Base-by-base conservation (phyloP, 768 basidiomycete genomes). In the Saitozyma sp. region DNA sequence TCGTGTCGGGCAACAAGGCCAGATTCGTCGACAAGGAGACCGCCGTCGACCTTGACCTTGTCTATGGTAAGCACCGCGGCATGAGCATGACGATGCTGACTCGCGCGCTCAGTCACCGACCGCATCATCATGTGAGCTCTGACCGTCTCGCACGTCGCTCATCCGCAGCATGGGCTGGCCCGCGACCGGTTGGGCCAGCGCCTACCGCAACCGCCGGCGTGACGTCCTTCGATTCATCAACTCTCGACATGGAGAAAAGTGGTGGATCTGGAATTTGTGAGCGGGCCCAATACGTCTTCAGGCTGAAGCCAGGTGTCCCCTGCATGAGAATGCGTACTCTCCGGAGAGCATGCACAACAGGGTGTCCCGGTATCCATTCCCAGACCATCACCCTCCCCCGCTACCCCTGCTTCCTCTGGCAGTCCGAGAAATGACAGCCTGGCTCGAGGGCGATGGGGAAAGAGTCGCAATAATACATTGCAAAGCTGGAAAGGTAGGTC, bases 321-420 rank as follows among this genome's bases (percentile, higher is more conserved):
- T 87, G 8, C 83, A 82, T 65, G 92, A 93, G 78, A 93, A 93
- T 74, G 84, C 86, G 7, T 95, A 95, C 77, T 84, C 86, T 3
- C 81, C 87, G 2, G 79, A 80, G 51, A 80, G 87, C 43, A 93
- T 93, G 73, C 84, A 84, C 11, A 86, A 87, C 8, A 82, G 89
- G 48, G 88, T 92, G 16, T 90, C 88, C 69, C 82, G 91, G 56
- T 92, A 89, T 72, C 92, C 92, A 0, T 92, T 91, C 74, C 92
- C 92, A 19, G 92, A 94, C 74, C 92, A 94, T 74, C 89, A 92
- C 87, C 90, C 88, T 5, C 91, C 92, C 0, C 91, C 92, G 0
- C 80, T 93, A 17, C 83, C 86, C 0, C 82, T 90, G 53, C 82
- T 95, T 65, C 84, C 88, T 17, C 83, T 92, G 10, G 84, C 86